Evolutionary conservation across 2,329 filamentous ascomycete genomes (phyloP).

Genomic region (Fusarium metavorans): DNA sequence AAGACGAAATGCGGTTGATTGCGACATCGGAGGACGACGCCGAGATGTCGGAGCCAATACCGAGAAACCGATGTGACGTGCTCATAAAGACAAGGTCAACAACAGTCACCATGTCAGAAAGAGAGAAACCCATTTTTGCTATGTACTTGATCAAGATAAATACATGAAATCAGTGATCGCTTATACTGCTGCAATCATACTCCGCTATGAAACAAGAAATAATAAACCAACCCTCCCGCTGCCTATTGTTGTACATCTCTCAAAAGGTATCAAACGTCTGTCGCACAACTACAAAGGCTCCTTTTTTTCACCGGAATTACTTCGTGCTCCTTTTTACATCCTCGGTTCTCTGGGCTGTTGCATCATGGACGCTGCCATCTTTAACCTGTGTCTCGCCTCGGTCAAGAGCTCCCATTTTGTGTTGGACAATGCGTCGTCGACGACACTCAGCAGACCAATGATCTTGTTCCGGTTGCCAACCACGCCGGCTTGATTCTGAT

Average conservation of each 20-base stretch:
- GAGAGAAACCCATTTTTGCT: not conserved
- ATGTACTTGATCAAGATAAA: not conserved
- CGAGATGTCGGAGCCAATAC: not conserved
- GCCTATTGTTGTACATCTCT: slow-evolving; percentile 7
- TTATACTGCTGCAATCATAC: not conserved
- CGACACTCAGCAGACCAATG: slow-evolving; percentile 42
- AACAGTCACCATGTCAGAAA: not conserved
- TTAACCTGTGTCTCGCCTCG: slow-evolving; percentile 42
- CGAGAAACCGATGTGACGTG: not conserved
- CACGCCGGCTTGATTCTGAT: slow-evolving; percentile 45
- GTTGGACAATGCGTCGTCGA: slow-evolving; percentile 41
- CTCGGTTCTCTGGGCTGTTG: slow-evolving; percentile 39
- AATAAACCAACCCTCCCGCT: not conserved
- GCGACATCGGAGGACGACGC: not conserved
- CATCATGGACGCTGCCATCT: slow-evolving; percentile 45
- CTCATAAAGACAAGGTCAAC: not conserved
- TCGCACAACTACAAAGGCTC: slow-evolving; percentile 1
- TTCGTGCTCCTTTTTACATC: slow-evolving; percentile 16
- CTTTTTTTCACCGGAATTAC: not conserved
- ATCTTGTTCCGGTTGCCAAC: slow-evolving; percentile 45
- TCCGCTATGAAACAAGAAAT: not conserved
- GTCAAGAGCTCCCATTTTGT: slow-evolving; percentile 43
- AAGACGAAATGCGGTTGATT: not conserved
- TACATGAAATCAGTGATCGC: not conserved
- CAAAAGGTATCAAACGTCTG: slow-evolving; percentile 10